Evolutionary conservation across 2,329 filamentous ascomycete species (phyloP).

Genomic region (Podosphaera aphanis): DNA sequence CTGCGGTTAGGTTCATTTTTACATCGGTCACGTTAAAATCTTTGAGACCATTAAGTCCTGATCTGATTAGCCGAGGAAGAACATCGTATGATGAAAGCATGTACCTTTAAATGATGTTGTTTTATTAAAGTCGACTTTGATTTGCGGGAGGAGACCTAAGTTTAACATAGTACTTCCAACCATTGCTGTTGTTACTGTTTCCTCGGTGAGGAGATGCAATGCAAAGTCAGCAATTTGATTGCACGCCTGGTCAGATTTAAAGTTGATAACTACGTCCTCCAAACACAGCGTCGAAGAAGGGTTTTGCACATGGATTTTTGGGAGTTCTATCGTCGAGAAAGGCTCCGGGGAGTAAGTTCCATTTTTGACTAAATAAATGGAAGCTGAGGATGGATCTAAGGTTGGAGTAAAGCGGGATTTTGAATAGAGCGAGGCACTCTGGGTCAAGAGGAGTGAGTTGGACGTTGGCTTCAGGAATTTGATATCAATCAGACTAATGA

Average conservation of each 20-base stretch:
- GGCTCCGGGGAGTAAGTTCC: conserved; percentile 12
- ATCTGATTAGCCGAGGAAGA: conserved; percentile 2
- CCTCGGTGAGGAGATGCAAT: conserved; percentile 23
- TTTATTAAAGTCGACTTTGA: conserved; percentile 30
- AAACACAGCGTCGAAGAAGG: conserved; percentile 19
- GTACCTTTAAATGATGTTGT: conserved; percentile 30
- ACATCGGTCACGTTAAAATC: conserved; percentile 27
- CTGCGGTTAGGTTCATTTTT: conserved; percentile 19
- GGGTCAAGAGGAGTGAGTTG: conserved; percentile 23
- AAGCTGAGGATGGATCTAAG: conserved; percentile 28
- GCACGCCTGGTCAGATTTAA: conserved; percentile 16
- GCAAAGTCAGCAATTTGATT: conserved; percentile 26
- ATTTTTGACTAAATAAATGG: conserved; percentile 22
- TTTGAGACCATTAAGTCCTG: conserved; percentile 31
- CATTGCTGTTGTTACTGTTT: conserved; percentile 25
- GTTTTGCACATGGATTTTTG: conserved; percentile 13
- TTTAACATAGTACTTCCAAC: conserved; percentile 28
- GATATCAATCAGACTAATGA: conserved; percentile 25
- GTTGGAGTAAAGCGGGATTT: conserved; percentile 27
- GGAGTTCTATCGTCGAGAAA: conserved; percentile 13
- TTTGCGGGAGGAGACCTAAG: conserved; percentile 24
- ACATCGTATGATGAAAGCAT: background rate
- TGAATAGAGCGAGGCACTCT: conserved; percentile 24
- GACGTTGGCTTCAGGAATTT: conserved; percentile 25
- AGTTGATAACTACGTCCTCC: conserved; percentile 21